Evolutionary conservation across 2,329 filamentous ascomycete genomes (phyloP).

Genomic region (Biscogniauxia sp.): DNA sequence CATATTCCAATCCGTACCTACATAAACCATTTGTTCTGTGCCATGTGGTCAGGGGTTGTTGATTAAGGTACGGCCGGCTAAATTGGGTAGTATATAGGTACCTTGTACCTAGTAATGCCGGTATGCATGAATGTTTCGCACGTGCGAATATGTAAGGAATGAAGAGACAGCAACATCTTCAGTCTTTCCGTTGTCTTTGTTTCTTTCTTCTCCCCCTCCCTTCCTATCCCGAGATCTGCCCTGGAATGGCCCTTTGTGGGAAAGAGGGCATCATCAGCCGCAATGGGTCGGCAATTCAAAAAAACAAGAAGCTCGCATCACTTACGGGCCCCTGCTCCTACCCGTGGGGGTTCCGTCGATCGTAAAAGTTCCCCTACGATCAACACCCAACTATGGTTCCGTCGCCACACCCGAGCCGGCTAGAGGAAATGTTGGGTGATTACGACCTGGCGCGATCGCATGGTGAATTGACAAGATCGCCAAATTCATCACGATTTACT

Average conservation of each 20-base stretch:
- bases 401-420: background rate
- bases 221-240: too few species aligned
- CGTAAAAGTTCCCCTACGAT: background rate
- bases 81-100: conserved; percentile 1
- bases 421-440: background rate
- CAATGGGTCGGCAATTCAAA: background rate
- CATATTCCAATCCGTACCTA: background rate
- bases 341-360: background rate
- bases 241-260: too few species aligned
- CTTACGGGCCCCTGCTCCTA: background rate
- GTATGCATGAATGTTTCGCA: background rate
- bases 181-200: background rate
- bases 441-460: background rate
- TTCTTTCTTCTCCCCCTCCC: background rate
- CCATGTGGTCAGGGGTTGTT: too few species aligned
- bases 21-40: background rate
- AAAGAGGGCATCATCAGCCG: background rate
- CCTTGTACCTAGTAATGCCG: too few species aligned
- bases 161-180: background rate
- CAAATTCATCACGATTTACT: background rate
- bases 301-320: background rate
- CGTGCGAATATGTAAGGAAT: background rate
- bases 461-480: background rate
- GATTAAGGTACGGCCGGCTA: conserved; percentile 2
- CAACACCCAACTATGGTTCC: background rate